Evolutionary conservation across 2,329 filamentous ascomycete species (phyloP), one percentile per base, ranked within the genome.

Genomic region (Arthrobotrys sphaeroides): DNA sequence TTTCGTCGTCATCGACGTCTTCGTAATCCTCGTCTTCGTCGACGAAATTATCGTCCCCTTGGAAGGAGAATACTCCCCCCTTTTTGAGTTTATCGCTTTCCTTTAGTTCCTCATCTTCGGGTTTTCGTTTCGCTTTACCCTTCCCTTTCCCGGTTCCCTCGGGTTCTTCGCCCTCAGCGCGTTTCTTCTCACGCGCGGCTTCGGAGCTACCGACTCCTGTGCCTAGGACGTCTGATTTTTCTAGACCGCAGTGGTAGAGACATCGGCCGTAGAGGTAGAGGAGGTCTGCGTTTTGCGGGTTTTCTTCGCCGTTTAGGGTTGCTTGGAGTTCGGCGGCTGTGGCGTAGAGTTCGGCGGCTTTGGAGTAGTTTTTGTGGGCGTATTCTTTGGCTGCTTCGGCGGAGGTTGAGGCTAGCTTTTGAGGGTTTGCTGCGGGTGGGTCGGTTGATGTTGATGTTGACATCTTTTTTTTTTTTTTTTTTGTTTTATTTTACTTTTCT

Each of bases 241-340:
- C 90, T 82, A 98, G 91, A 28, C 94, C 95, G 74, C 98, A 91
- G 82, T 94, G 94, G 86, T 96, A 98, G 18, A 99, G 85, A 68
- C 93, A 93, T 81, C 94, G 92, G 12, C 95, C 95, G 83, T 99
- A 99, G 78, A 93, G 88, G 83, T 96, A 99, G 18, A 98, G 88
- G 51, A 99, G 88, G 82, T 98, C 94, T 59, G 94, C 94, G 80
- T 99, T 99, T 70, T 93, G 90, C 2, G 92, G 89, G 40, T 79
- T 78, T 18, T 77, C 67, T 83, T 98, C 95, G 82, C 94, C 95
- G 82, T 97, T 95, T 82, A 97, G 86, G 82, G 92, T 89, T 70
- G 92, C 92, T 84, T 99, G 95, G 76, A 97, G 87, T 82, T 96
- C 92, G 67, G 92, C 92, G 31, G 95, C 95, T 80, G 90, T 88